Conservation (phyloP, 139 green algal genomes). For the Auxenochlorella protothecoides region DNA sequence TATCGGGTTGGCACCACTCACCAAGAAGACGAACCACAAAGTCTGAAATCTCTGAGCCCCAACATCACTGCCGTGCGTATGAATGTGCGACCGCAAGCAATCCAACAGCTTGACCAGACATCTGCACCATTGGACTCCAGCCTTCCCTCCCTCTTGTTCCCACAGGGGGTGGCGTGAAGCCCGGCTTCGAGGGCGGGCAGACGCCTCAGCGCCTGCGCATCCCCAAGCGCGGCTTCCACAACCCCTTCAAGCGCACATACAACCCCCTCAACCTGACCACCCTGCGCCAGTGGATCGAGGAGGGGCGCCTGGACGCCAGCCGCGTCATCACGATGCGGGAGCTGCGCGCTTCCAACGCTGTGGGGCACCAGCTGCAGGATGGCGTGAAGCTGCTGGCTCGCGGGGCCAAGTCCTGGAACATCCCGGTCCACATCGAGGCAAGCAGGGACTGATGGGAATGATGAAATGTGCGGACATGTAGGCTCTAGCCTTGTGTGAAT, state of each 20-base stretch:
- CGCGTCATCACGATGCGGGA: constrained; percentile 83
- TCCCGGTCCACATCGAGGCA: constrained; percentile 33
- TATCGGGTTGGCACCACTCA: too few species aligned
- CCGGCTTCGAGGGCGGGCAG: constrained; percentile 73
- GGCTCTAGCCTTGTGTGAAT: not conserved
- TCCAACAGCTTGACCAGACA: too few species aligned
- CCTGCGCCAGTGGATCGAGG: constrained; percentile 48
- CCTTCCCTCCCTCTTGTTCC: not conserved
- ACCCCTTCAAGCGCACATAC: constrained; percentile 44
- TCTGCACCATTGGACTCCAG: not conserved
- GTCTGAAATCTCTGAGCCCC: too few species aligned
- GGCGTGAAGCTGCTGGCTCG: constrained; percentile 81
- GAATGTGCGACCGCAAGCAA: too few species aligned
- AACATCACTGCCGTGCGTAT: too few species aligned
- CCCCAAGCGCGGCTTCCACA: constrained; percentile 62
- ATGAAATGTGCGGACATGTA: not conserved
- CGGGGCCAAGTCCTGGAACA: constrained; percentile 20
- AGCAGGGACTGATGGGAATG: not conserved
- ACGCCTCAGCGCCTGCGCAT: constrained; percentile 54
- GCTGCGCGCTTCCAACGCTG: constrained; percentile 52
- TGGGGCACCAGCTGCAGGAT: constrained; percentile 52
- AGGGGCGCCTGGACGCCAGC: constrained; percentile 51
- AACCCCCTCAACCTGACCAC: constrained; percentile 52
- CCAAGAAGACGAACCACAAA: too few species aligned
- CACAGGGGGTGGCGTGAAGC: constrained; percentile 27